Base-by-base conservation (phyloP, 1,284 basidiomycete genomes). In the Ustilago loliicola region DNA sequence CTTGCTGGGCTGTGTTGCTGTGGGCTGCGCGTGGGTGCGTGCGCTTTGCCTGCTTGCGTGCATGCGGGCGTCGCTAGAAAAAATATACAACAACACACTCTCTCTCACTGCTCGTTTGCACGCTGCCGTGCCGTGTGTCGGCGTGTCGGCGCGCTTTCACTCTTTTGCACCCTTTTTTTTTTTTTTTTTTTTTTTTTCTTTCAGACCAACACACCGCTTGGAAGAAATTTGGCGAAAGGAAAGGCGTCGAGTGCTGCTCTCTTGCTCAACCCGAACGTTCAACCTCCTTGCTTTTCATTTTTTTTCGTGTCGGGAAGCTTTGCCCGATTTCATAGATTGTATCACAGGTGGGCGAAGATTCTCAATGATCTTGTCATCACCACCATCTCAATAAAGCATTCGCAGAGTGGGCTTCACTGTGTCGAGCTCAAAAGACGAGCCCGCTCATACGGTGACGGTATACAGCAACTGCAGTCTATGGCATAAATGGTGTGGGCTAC, bases 81-180 rank as follows among this genome's bases (percentile, higher is more conserved):
- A 54, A 54, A n/a, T 50, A 47, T 15, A 59, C 50, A 58, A 59
- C 63, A 65, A 65, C 62, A 65, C 60, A 9, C 40, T 3, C 60
- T 6, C 45, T 21, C 17, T 42, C 40, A 10, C 32, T 40, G 11
- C 42, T 8, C 34, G 34, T 21, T 45, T 45, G 42, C 42, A 7
- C 21, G 38, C 15, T 19, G 38, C 42, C 21, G 42, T 21, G 42
- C 42, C 6, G n/a, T 29, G 27, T 50, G 25, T 15, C 17, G 36
- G 9, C 36, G 36, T 21, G 48, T 21, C 45, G 45, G 48, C 48
- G 48, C 25, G 48, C 48, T 25, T 50, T 50, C 27, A 21, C 3
- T 25, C 17, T 19, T 15, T 29, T 50, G 48, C 48, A 50, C 25
- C 48, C 25, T 50, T 21, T 48, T 54, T 29, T 59, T 36, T 11